Base-by-base conservation (phyloP, 306 rosid genomes). In the Coriaria nepalensis region DNA sequence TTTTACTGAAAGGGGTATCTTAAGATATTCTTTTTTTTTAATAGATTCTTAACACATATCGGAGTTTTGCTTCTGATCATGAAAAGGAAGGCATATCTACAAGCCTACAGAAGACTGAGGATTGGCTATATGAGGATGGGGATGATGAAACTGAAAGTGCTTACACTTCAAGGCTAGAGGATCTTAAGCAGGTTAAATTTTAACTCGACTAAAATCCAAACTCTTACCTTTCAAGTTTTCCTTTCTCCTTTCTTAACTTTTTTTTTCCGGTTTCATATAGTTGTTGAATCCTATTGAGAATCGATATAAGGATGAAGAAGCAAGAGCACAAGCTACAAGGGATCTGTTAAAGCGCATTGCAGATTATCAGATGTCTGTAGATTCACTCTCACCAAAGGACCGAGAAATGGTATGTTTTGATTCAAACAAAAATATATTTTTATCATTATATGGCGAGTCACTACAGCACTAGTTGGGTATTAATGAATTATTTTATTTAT, bases 51-150 rank as follows among this genome's bases (percentile, higher is more conserved):
- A 65, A 73, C 75, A 73, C 78, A 10, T 92, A 85, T 62, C 76
- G 83, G 64, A 82, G 79, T 73, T 92, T 73, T 39, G 75, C 85
- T 39, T 82, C 68, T 69, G 96, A 92, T 34, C 50, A 63, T 47
- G 96, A 82, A 79, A 78, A 73, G 68, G 81, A 82, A 39, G 80
- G 55, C 37, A 68, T 87, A 52, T 75, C 92, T 36, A 65, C 70
- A 57, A 85, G 75, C 55, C 80, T 92, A 62, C 95, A 77, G 64
- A 87, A 75, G 71, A 85, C 98, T 34, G 80, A 79, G 67, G 92
- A 79, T 43, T 87, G 92, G 96, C 84, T 87, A 46, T 77, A 87
- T 45, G 98, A 77, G 63, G 98, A 92, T 40, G 98, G 96, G 62
- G 85, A 75, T 52, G 98, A 92, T 66, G 96, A 87, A 65, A 79